These are phyloP conservation scores for Fusarium oxysporum DNA, from an alignment of 2,329 filamentous ascomycete genomes.

Conservation along the genomic window DNA sequence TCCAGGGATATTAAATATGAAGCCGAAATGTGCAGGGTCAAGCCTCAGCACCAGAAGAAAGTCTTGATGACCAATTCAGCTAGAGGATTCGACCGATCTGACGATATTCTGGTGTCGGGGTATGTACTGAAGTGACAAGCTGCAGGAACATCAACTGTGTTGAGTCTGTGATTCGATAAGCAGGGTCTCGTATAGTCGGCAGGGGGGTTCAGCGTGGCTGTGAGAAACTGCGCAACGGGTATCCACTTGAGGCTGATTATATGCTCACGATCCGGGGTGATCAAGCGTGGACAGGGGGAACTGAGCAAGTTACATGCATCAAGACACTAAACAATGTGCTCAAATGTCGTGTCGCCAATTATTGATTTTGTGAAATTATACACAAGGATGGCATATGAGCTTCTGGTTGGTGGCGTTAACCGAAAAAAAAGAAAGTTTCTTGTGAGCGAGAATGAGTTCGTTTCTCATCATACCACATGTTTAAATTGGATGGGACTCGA, in stretches of 20 bases:
- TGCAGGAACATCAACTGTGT: neutral
- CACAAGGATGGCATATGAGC: neutral
- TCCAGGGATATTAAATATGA: neutral
- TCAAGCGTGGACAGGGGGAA: neutral
- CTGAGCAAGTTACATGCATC: constrained; percentile 2
- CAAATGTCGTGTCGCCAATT: neutral
- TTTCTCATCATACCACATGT: neutral
- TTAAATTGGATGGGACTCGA: neutral
- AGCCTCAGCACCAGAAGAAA: neutral
- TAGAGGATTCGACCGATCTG: neutral
- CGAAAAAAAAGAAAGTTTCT: neutral
- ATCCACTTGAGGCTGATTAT: constrained; percentile 2
- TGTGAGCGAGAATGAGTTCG: constrained; percentile 9
- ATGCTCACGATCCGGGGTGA: neutral
- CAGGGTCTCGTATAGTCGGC: neutral
- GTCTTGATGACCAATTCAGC: neutral
- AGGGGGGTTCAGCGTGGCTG: neutral
- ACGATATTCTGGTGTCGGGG: neutral
- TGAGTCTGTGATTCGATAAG: neutral
- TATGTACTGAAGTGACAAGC: neutral
- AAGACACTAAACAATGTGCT: neutral
- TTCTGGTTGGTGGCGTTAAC: no score
- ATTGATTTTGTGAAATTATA: neutral
- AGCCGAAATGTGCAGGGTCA: neutral
- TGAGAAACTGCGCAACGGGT: neutral